Base-by-base conservation (phyloP, 192 early-diverging fungal species). In the Coemansia sp. region DNA sequence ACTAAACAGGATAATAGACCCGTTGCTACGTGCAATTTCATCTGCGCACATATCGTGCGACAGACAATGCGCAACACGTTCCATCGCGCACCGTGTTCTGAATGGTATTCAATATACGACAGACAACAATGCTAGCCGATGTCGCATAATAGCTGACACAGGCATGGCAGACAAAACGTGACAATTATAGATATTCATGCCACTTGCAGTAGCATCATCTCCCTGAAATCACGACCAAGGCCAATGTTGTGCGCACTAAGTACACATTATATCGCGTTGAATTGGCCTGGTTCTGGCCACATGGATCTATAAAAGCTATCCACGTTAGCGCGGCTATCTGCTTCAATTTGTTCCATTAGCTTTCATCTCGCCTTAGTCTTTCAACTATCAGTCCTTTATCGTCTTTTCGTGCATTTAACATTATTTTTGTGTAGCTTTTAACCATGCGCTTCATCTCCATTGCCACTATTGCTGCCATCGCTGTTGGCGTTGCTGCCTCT, bases 361-460 rank as follows among this genome's bases (percentile, higher is more conserved):
- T 45, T 45, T 45, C 41, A 45, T n/a, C 41, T 45, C 41, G 41
- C 16, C 41, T 45, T 14, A 29, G 48, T 20, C 48, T 49, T 49
- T 18, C 19, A 49, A 13, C 20, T 19, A 26, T 53, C 13, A 13
- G 12, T 24, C 51, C 22, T 18, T 19, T 35, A 12, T 35, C 0
- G 7, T 27, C 26, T 27, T 12, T 26, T 5, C 20, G 8, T 18
- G 45, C 60, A 6, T 23, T 24, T 16, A 48, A 26, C 45, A 22
- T 7, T 27, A 18, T 47, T 38, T 35, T 14, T 19, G 49, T 32
- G 19, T 45, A 11, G 6, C 38, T 23, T 37, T 58, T 35, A 49
- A 66, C 54, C n/a, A 80, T 80, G 77, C 77, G 71, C 35, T 71
- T 74, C 55, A 57, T 60, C 62, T 50, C 68, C 29, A 43, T 65